Evolutionary conservation across 192 early-diverging fungal genomes (phyloP).

Genomic region (Chytriomyces hyalinus): DNA sequence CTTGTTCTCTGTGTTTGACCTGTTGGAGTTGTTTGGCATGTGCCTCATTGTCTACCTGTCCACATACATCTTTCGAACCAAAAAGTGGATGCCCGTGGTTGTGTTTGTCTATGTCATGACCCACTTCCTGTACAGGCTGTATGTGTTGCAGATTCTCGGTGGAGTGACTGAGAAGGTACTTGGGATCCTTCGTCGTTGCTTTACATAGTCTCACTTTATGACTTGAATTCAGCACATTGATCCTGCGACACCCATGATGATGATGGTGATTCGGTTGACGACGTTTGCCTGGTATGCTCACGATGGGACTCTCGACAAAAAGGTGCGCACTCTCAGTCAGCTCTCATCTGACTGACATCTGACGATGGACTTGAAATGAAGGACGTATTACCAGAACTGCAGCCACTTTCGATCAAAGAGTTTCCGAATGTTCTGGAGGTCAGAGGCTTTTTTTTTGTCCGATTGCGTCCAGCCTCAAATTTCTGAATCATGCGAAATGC

Average conservation of each 20-base stretch:
- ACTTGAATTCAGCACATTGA: conserved; percentile 69
- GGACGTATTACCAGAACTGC: conserved; percentile 72
- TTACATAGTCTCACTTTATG: conserved; percentile 36
- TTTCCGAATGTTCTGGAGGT: conserved; percentile 69
- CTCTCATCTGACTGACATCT: not conserved
- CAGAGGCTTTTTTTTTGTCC: too few species aligned
- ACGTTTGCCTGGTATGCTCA: conserved; percentile 83
- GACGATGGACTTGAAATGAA: conserved; percentile 20
- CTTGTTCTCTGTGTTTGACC: conserved; percentile 45
- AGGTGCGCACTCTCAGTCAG: conserved; percentile 5
- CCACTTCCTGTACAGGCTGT: conserved; percentile 38
- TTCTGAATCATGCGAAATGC: too few species aligned
- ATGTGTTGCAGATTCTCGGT: conserved; percentile 15
- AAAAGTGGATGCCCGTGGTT: conserved; percentile 36
- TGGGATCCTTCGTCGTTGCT: conserved; percentile 8
- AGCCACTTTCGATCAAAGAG: conserved; percentile 59
- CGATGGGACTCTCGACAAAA: conserved; percentile 70
- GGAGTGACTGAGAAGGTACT: conserved; percentile 3
- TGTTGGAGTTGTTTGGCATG: conserved; percentile 40
- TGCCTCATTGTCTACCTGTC: conserved; percentile 37
- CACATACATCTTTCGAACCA: conserved; percentile 2
- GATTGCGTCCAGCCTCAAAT: too few species aligned
- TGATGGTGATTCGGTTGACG: conserved; percentile 90
- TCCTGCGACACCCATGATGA: conserved; percentile 92
- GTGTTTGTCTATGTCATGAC: conserved; percentile 45